phyloP scores from a whole-genome alignment of 805 yeast species.

The Ogataea nakhonphanomensis region DNA sequence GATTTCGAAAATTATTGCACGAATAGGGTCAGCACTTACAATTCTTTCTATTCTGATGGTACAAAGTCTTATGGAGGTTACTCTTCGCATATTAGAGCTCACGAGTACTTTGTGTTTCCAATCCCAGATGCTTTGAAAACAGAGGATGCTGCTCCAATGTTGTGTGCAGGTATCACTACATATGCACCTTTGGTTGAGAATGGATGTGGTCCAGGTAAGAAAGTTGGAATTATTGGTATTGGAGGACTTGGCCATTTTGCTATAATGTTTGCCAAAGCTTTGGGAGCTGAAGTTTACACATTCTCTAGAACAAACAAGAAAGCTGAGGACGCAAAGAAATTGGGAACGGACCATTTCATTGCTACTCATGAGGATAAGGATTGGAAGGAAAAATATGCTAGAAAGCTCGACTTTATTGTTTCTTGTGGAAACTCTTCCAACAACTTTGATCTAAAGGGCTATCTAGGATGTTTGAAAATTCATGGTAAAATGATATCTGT shows the following conservation, averaged over 20 bases:
- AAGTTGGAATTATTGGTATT: constrained; percentile 59
- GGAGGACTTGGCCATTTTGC: constrained; percentile 70
- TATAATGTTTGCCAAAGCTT: constrained; percentile 53
- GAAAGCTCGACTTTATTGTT: constrained; percentile 47
- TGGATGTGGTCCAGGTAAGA: constrained; percentile 31
- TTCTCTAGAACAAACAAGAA: constrained; percentile 49
- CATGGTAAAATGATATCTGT: constrained; percentile 49
- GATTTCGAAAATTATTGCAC: constrained; percentile 48
- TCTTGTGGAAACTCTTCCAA: constrained; percentile 5
- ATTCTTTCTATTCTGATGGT: constrained; percentile 31
- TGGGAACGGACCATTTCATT: constrained; percentile 57
- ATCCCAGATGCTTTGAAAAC: constrained; percentile 54
- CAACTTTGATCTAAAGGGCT: constrained; percentile 31
- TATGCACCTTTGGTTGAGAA: constrained; percentile 62
- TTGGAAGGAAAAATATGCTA: constrained; percentile 31
- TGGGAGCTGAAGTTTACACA: constrained; percentile 61
- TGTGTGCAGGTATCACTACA: constrained; percentile 77
- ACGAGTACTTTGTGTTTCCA: constrained; percentile 60
- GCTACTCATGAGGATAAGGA: constrained; percentile 41
- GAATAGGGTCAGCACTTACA: constrained; percentile 37
- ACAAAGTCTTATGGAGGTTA: constrained; percentile 58
- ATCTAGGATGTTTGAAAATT: constrained; percentile 56
- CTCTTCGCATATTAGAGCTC: constrained; percentile 58
- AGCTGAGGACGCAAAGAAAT: constrained; percentile 47
- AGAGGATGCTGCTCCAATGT: constrained; percentile 63